Evolutionary conservation across 2,329 filamentous ascomycete species (phyloP), one percentile per base, ranked within the genome.

Genomic region (Cercospora sp.): DNA sequence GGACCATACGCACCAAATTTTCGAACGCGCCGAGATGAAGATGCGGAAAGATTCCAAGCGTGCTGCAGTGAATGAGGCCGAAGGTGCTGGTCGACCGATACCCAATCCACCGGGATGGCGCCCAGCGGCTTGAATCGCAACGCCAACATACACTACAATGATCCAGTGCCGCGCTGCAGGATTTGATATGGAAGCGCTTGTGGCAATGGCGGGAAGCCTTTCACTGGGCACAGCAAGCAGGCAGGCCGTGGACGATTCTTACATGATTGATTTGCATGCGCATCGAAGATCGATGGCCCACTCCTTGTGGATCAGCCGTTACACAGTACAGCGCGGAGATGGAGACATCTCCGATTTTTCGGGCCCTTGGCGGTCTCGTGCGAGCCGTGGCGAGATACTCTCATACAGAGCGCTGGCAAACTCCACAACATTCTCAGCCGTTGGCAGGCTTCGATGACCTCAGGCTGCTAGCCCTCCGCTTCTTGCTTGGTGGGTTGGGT

Each of bases 1-100:
- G 78, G 75, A 78, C 36, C 79, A 80, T 65, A 79, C 78, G 7
- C 75, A 76, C 70, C 67, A 74, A 5, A 74, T 78, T 5, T 77
- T 80, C 60, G 72, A 70, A 39, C 72, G 72, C 58, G 75, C 77
- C 1, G 73, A 77, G 53, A 63, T 72, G 65, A 68, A 45, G 33
- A 73, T 67, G 67, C 64, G 65, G 16, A 75, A 70, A 63, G 69
- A 68, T 9, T 66, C 67, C n/a, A 76, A 78, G 67, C 67, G 77
- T 30, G 60, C 69, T 6, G 76, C 76, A 26, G 65, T 70, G 7
- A 68, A 59, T 13, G 72, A 74, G 20, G 66, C 73, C n/a, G 75
- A 75, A 20, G 75, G 73, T 1, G 71, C 70, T 53, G 71, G 68
- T 26, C 68, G 73, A 18, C 30, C 51, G 1, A 69, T 76, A 26